Base-by-base conservation (phyloP, 129 eudicot species). In the Flaveria bidentis region DNA sequence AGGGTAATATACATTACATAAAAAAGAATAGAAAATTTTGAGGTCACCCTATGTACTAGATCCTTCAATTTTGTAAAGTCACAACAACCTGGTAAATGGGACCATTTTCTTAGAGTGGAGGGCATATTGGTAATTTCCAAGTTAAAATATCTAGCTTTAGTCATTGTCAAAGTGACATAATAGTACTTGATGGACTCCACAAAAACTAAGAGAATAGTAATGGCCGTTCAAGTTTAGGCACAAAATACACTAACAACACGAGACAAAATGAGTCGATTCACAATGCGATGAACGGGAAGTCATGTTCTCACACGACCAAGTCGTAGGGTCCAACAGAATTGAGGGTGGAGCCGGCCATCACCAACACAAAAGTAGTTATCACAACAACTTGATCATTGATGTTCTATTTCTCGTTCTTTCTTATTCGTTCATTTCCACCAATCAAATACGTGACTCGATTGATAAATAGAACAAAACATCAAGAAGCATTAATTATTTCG, bases 261-360 rank as follows among this genome's bases (percentile, higher is more conserved):
- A 72, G 83, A 66, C 69, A 44, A 66, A 73, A 26, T 52, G 30
- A 53, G 83, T 73, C 79, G 12, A 66, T 80, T 62, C 16, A 26
- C 58, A 69, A 45, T 58, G 51, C 6, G 51, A 13, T 71, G 55
- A 33, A 50, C 2, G 4, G 6, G 44, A 33, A 42, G 66, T 64
- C 47, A n/a, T 72, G 41, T 45, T 71, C 51, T 60, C 75, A 56
- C 66, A 49, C 63, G 71, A 20, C 33, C 72, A 61, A 13, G 11
- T 49, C 13, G 9, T 10, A 77, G 50, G 49, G 72, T 61, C 64
- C 64, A 22, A 57, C 36, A 16, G 0, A 23, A 39, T 23, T 13
- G 45, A 79, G 60, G 66, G 75, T 80, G 79, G 84, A 80, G 63
- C 84, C 47, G 51, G 11, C 69, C 73, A 25, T 22, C 67, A 45